phyloP scores from a whole-genome alignment of 345 rosid species.

The Populus alba region DNA sequence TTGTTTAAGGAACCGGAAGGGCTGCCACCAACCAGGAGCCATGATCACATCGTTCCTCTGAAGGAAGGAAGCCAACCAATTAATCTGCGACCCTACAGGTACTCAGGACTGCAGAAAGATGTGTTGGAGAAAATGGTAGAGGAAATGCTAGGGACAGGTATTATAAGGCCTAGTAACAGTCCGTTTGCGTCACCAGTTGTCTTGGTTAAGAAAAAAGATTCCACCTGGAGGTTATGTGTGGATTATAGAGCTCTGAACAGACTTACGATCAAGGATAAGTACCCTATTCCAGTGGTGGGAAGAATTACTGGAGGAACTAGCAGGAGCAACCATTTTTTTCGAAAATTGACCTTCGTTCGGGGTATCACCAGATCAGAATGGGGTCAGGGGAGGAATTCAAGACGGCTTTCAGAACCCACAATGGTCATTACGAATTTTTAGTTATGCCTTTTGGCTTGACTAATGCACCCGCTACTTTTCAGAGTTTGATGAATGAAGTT shows the following conservation, averaged over 20 bases:
- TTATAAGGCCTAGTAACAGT: background rate
- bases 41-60: background rate
- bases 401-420: background rate
- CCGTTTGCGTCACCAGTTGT: background rate
- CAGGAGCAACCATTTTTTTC: no score
- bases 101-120: background rate
- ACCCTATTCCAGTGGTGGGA: background rate
- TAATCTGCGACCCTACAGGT: background rate
- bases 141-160: background rate
- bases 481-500: background rate
- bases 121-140: background rate
- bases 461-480: background rate
- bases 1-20: no score
- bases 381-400: background rate
- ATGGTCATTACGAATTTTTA: background rate
- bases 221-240: background rate
- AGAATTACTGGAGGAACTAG: background rate
- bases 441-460: background rate
- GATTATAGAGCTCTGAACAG: background rate
- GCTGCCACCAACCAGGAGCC: background rate
- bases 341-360: fast-evolving
- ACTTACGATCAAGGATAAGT: background rate
- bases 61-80: background rate
- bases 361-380: background rate
- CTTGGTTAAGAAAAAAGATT: background rate